Percentiles rank a stretch among this genome's conserved stretches.
phyloP scores from a whole-genome alignment of 2,329 filamentous ascomycete species.

The Coleophoma crateriformis region DNA sequence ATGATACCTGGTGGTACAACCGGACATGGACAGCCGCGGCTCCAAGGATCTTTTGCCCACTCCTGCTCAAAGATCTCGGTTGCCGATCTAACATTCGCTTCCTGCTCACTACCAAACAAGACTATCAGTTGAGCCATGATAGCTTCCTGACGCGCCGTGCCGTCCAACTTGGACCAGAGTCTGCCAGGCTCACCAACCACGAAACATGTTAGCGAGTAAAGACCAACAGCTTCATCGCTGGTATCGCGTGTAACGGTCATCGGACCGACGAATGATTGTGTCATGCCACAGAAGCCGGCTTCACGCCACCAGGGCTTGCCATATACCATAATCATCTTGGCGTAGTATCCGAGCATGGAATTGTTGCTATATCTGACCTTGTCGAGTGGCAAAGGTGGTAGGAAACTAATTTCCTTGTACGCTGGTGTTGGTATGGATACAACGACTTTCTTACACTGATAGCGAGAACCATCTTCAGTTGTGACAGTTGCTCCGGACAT shows the following conservation, averaged over 20 bases:
- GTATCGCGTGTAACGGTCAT: constrained; percentile 40
- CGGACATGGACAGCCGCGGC: constrained; percentile 29
- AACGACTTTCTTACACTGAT: constrained; percentile 29
- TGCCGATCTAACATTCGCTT: neutral
- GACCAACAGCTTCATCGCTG: constrained; percentile 19
- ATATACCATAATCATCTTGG: constrained; percentile 39
- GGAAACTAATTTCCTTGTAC: constrained; percentile 37
- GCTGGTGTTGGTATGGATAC: constrained; percentile 42
- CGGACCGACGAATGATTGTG: constrained; percentile 39
- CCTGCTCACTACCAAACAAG: neutral
- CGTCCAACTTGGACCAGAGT: constrained; percentile 23
- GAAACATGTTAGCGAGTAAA: constrained; percentile 35
- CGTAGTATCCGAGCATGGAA: constrained; percentile 36
- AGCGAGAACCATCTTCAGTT: neutral
- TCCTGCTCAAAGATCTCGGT: constrained; percentile 11
- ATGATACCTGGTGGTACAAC: constrained; percentile 26
- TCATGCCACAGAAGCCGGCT: constrained; percentile 38
- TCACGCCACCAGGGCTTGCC: constrained; percentile 37
- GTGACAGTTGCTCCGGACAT: constrained; percentile 23
- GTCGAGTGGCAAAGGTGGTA: constrained; percentile 34
- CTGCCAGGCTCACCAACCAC: constrained; percentile 30
- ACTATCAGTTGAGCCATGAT: constrained; percentile 10
- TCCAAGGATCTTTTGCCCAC: constrained; percentile 21
- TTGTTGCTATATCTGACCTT: constrained; percentile 28
- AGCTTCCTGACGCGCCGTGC: constrained; percentile 12